Percentiles rank a stretch among this genome's conserved stretches.
Conservation (phyloP, 345 rosid genomes). For the Camelina sativa region DNA sequence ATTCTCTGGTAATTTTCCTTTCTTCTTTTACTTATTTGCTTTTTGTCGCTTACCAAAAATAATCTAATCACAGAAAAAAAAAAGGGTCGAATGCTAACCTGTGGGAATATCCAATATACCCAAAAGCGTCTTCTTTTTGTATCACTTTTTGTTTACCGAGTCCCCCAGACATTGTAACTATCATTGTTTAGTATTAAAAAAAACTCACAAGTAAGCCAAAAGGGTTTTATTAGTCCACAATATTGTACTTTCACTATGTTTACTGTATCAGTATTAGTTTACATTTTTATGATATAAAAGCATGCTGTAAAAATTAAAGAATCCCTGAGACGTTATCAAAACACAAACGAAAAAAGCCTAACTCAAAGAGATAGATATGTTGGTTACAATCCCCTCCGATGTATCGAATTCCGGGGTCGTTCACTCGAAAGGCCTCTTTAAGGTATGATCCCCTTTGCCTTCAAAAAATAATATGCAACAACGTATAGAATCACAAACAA, state of each 20-base stretch:
- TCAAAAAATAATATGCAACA: slow-evolving; percentile 35
- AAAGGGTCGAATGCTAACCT: slow-evolving; percentile 22
- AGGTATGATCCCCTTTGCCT: slow-evolving; percentile 32
- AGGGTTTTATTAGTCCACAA: slow-evolving; percentile 3
- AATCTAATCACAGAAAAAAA: slow-evolving; percentile 21
- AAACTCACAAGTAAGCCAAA: background rate
- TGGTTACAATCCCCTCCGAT: slow-evolving; percentile 11
- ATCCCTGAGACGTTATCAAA: background rate
- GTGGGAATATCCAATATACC: slow-evolving; percentile 10
- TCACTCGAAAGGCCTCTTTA: background rate
- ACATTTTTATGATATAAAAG: slow-evolving; percentile 17
- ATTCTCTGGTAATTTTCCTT: background rate
- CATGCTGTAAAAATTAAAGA: slow-evolving; percentile 12
- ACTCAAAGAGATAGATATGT: background rate
- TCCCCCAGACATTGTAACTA: slow-evolving; percentile 33
- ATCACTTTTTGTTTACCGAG: background rate
- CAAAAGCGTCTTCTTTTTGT: background rate
- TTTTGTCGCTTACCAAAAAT: slow-evolving; percentile 7
- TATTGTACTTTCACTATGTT: background rate
- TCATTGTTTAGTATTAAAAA: slow-evolving; percentile 13
- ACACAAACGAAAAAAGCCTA: background rate
- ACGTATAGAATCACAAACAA: slow-evolving; percentile 34
- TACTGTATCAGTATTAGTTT: slow-evolving; percentile 13
- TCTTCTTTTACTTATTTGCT: background rate
- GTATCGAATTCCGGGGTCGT: background rate